Evolutionary conservation across 768 basidiomycete species (phyloP), one percentile per base, ranked within the genome.

Genomic region (Xerocomellus intermedius): DNA sequence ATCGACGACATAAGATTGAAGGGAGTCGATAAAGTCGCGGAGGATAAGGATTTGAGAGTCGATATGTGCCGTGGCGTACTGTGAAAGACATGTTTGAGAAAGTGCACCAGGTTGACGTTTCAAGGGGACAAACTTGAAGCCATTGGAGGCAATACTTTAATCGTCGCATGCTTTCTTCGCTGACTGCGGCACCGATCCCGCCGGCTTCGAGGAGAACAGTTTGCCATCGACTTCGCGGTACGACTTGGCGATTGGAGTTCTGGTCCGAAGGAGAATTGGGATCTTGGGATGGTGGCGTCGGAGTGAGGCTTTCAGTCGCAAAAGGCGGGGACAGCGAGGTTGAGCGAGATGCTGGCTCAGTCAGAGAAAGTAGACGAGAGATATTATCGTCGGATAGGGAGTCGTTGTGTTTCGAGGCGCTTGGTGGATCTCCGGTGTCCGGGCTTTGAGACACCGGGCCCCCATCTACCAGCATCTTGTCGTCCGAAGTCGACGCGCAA

Each of bases 1-100:
- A 41, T 61, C 60, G 4, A 53, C 21, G 57, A 71, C 62, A 30
- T 62, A 59, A 33, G 73, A 66, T 52, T 87, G 85, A 2, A 91
- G 74, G 9, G 85, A 83, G 6, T 84, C 82, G 39, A 89, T 92
- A 66, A 94, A 94, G 58, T 91, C 86, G 6, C 91, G 87, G 12
- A 96, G 79, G 50, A 92, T 80, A 24, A 87, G 75, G 41, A 94
- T 94, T 63, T 94, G 94, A 3, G 86, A 84, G 63, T 94, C 91
- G 63, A 95, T 94, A 55, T 91, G 91, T 0, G 79, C 74, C 1
- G 92, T 94, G 9, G 94, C 93, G 64, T 90, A 94, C 91, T 94
- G 55, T 9, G 17, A 48, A 44, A 30, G 50, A 38, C 39, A 28
- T 14, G 2, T 17, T n/a, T 49, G 44, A 47, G 49, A 59, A 28